Conservation (phyloP, 805 yeast genomes). For the Yamadazyma akitaensis region DNA sequence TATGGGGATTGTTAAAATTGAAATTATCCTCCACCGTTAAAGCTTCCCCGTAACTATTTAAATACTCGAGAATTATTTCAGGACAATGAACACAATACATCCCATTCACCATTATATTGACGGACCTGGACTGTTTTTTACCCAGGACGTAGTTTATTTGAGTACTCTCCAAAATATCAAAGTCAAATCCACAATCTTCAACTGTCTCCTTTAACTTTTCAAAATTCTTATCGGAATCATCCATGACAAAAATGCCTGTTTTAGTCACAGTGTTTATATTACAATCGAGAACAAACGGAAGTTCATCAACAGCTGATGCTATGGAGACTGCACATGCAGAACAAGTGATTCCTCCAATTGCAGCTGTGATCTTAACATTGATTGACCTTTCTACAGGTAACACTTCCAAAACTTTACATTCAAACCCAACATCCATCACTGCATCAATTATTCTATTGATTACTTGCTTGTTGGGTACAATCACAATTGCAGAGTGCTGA, state of each 20-base stretch:
- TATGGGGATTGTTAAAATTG: slow-evolving; percentile 52
- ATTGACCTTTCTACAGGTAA: slow-evolving; percentile 52
- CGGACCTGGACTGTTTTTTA: slow-evolving; percentile 50
- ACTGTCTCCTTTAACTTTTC: slow-evolving; percentile 45
- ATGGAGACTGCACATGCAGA: slow-evolving; percentile 66
- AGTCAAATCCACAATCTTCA: slow-evolving; percentile 68
- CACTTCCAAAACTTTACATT: slow-evolving; percentile 53
- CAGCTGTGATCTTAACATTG: slow-evolving; percentile 52
- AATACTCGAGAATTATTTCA: slow-evolving; percentile 44
- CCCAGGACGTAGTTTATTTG: slow-evolving; percentile 47
- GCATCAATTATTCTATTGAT: slow-evolving; percentile 30
- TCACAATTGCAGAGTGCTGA: slow-evolving; percentile 50
- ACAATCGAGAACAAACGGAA: slow-evolving; percentile 52
- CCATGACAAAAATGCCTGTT: slow-evolving; percentile 59
- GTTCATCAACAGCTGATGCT: slow-evolving; percentile 39
- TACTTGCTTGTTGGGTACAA: slow-evolving; percentile 50
- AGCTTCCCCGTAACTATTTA: slow-evolving; percentile 54
- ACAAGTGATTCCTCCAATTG: slow-evolving; percentile 74
- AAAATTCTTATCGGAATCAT: slow-evolving; percentile 36
- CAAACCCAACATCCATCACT: slow-evolving; percentile 34
- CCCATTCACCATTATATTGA: slow-evolving; percentile 56
- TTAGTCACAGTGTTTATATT: slow-evolving; percentile 59
- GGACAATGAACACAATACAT: slow-evolving; percentile 77
- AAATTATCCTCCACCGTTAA: slow-evolving; percentile 54
- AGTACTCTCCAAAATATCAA: slow-evolving; percentile 42